Base-by-base conservation (phyloP, 768 basidiomycete genomes). In the Amanita polypyramis region DNA sequence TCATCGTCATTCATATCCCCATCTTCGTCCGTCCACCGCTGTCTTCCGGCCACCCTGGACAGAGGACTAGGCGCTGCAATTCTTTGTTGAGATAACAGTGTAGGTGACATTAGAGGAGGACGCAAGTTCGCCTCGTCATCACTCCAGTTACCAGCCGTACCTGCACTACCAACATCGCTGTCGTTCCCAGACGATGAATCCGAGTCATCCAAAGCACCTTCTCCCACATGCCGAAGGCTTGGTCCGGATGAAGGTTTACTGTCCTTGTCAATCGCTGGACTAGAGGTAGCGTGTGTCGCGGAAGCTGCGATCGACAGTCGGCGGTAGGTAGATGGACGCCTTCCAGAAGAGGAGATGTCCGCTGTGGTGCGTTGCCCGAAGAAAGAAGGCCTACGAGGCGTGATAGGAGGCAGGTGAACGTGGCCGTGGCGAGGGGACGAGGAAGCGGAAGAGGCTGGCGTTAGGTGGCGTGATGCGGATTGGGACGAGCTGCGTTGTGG, bases 121-220 rank as follows among this genome's bases (percentile, higher is more conserved):
- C 60, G 61, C 11, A 57, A 41, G 3, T 47, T 50, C 27, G 43
- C 33, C 51, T 74, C 66, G 45, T 70, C 64, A 39, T 66, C 68
- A 55, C 68, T 67, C 6, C 59, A 67, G 41, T 56, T 58, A 56
- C 59, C 38, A 53, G 57, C 30, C 58, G 58, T 33, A 61, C 62
- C 30, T 55, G 63, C 43, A 51, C 63, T 44, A 52, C 57, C 19
- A 63, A 65, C n/a, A 56, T 56, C 8, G 62, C 66, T 23, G n/a
- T 62, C 70, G 5, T 60, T 62, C 35, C 58, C 69, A 49, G 61
- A 72, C 1, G 74, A 75, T 1, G 84, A 85, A 63, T 87, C 85
- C 0, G 84, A 87, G 56, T 87, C 85, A 50, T 84, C 82, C 3
- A 90, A 62, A 1, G 81, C 83, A 21, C 86, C 85, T 56, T 88